These are phyloP conservation scores for Ajuga chamaepitys DNA, from an alignment of 257 asterid genomes.

Conservation along the genomic window DNA sequence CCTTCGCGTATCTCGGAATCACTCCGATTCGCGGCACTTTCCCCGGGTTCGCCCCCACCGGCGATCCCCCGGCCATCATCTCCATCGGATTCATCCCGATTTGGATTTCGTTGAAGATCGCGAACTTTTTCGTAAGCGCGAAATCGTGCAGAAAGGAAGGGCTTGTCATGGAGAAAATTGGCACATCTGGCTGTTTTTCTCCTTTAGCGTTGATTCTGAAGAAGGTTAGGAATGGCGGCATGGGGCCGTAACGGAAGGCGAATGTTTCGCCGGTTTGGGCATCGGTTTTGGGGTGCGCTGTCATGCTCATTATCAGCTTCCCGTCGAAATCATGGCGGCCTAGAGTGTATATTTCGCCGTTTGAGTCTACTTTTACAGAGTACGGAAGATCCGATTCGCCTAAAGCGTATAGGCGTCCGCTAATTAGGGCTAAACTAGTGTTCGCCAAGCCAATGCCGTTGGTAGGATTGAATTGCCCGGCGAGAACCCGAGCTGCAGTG, in stretches of 20 bases:
- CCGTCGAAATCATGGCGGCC: constrained; percentile 66
- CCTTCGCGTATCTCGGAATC: constrained; percentile 50
- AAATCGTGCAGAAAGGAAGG: constrained; percentile 71
- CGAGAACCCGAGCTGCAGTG: constrained; percentile 34
- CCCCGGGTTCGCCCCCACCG: constrained; percentile 39
- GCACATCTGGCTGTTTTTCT: constrained; percentile 48
- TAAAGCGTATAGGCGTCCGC: constrained; percentile 52
- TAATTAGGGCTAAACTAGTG: constrained; percentile 55
- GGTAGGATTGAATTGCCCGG: constrained; percentile 42
- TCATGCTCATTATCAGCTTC: constrained; percentile 46
- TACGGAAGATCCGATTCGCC: constrained; percentile 84
- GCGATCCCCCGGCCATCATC: constrained; percentile 45
- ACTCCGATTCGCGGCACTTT: constrained; percentile 64
- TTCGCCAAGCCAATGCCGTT: constrained; percentile 66
- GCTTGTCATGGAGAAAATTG: constrained; percentile 58
- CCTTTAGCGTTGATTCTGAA: constrained; percentile 48
- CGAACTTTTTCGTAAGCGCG: constrained; percentile 59
- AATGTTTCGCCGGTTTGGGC: constrained; percentile 52
- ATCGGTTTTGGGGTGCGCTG: constrained; percentile 79
- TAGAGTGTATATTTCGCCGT: constrained; percentile 58
- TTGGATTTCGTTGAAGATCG: constrained; percentile 59
- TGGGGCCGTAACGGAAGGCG: constrained; percentile 65
- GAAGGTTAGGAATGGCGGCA: constrained; percentile 55
- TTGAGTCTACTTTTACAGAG: constrained; percentile 22
- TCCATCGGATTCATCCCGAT: constrained; percentile 52